phyloP scores from a whole-genome alignment of 352 stramenopile genomes.

The Hyaloperonospora brassicae region DNA sequence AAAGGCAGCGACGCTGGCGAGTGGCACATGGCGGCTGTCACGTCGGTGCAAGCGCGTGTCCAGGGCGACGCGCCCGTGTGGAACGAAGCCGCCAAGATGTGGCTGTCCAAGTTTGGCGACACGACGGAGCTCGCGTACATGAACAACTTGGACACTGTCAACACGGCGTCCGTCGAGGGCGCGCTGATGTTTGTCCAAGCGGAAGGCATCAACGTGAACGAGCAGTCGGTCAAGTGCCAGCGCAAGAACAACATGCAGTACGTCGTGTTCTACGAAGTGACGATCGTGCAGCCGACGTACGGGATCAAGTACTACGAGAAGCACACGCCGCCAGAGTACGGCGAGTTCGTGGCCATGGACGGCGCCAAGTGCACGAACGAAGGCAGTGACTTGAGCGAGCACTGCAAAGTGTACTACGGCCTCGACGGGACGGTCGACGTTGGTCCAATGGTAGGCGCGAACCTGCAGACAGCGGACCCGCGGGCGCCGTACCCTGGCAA shows the following conservation, averaged over 20 bases:
- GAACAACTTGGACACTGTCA: slow-evolving; percentile 48
- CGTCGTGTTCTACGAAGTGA: slow-evolving; percentile 63
- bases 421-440: slow-evolving; percentile 35
- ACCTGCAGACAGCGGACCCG: slow-evolving; percentile 36
- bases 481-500: slow-evolving; percentile 68
- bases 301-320: slow-evolving; percentile 45
- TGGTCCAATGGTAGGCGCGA: slow-evolving; percentile 44
- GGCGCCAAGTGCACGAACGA: slow-evolving; percentile 44
- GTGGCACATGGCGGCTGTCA: slow-evolving; percentile 47
- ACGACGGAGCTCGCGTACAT: slow-evolving; percentile 33
- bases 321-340: slow-evolving; percentile 40
- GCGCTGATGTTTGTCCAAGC: slow-evolving; percentile 64
- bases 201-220: slow-evolving; percentile 49
- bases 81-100: slow-evolving; percentile 26
- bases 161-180: slow-evolving; percentile 47
- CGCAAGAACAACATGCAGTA: slow-evolving; percentile 61
- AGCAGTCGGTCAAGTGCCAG: slow-evolving; percentile 36
- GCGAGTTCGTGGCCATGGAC: slow-evolving; percentile 57
- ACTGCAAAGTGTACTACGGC: slow-evolving; percentile 55
- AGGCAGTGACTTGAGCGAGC: slow-evolving; percentile 26
- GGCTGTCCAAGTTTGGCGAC: slow-evolving; percentile 33
- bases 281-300: slow-evolving; percentile 43
- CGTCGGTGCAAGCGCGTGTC: slow-evolving; percentile 40
- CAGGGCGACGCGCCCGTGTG: slow-evolving; percentile 40
- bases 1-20: slow-evolving; percentile 1